Evolutionary conservation across 1,139 yeast genomes (phyloP).

Genomic region (Kodamaea suecica): DNA sequence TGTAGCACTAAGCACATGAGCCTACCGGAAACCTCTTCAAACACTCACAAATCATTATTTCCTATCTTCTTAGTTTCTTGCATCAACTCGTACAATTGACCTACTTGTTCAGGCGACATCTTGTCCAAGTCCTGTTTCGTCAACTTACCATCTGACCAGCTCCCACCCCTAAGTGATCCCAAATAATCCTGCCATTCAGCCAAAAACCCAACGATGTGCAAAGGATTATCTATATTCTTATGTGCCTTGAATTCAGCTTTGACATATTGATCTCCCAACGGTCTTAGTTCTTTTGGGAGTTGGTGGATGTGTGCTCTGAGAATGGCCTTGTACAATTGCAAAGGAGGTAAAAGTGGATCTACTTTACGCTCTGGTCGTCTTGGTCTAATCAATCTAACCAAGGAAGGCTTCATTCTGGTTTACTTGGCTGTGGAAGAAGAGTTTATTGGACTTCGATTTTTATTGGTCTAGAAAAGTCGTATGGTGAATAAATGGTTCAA

Average conservation of each 20-base stretch:
- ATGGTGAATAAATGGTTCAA: no score
- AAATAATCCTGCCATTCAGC: conserved; percentile 94
- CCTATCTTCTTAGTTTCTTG: conserved; percentile 48
- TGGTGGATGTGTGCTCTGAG: conserved; percentile 69
- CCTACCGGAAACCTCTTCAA: no score
- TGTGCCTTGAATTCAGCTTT: conserved; percentile 90
- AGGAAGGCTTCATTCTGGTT: conserved; percentile 49
- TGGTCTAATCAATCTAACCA: conserved; percentile 46
- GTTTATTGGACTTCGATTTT: no score
- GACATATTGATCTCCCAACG: conserved; percentile 86
- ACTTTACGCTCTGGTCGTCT: conserved; percentile 55
- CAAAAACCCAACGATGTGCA: conserved; percentile 89
- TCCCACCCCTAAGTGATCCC: conserved; percentile 65
- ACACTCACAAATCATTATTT: neutral
- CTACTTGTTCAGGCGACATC: conserved; percentile 88
- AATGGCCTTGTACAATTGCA: conserved; percentile 69
- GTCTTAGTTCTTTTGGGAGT: conserved; percentile 66
- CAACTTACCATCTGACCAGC: conserved; percentile 72
- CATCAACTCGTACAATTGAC: conserved; percentile 59
- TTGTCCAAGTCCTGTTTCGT: conserved; percentile 66
- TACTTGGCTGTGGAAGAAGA: no score
- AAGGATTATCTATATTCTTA: conserved; percentile 75
- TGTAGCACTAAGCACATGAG: no score
- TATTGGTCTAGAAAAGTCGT: no score
- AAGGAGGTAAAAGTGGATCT: conserved; percentile 75